These are phyloP conservation scores for Starmerella potacharoeniae DNA, from an alignment of 805 yeast genomes.

Conservation along the genomic window DNA sequence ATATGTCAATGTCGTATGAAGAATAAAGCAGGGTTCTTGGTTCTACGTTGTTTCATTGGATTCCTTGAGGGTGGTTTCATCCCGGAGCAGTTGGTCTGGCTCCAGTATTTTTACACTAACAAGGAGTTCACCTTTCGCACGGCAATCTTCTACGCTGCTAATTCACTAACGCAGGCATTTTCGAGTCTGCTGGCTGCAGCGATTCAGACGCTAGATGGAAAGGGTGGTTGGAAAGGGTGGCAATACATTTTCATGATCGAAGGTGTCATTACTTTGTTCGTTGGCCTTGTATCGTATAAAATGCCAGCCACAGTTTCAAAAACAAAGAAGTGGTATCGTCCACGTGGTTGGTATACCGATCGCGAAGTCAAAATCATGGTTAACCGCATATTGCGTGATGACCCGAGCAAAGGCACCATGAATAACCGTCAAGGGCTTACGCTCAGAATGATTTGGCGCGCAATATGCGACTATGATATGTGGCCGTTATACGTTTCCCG, in stretches of 20 bases:
- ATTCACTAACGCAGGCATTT: constrained; percentile 33
- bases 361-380: constrained; percentile 46
- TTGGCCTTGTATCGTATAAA: constrained; percentile 37
- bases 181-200: constrained; percentile 35
- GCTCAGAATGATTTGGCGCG: constrained; percentile 31
- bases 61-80: constrained; percentile 43
- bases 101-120: constrained; percentile 34
- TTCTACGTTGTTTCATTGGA: constrained; percentile 43
- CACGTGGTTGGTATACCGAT: constrained; percentile 38
- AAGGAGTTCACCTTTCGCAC: constrained; percentile 46
- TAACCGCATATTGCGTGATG: constrained; percentile 48
- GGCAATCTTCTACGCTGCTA: constrained; percentile 39
- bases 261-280: constrained; percentile 39
- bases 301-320: constrained; percentile 45
- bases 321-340: constrained; percentile 37
- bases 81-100: constrained; percentile 33
- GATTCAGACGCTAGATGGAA: constrained; percentile 36
- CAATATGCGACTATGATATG: constrained; percentile 39
- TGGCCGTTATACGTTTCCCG: constrained; percentile 45
- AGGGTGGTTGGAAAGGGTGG: constrained; percentile 35
- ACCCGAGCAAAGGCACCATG: constrained; percentile 53
- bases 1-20: constrained; percentile 39
- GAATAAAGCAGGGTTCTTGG: constrained; percentile 34
- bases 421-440: constrained; percentile 45
- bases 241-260: constrained; percentile 41